Evolutionary conservation across 2,329 filamentous ascomycete genomes (phyloP).

Genomic region (Calonectria honghensis): DNA sequence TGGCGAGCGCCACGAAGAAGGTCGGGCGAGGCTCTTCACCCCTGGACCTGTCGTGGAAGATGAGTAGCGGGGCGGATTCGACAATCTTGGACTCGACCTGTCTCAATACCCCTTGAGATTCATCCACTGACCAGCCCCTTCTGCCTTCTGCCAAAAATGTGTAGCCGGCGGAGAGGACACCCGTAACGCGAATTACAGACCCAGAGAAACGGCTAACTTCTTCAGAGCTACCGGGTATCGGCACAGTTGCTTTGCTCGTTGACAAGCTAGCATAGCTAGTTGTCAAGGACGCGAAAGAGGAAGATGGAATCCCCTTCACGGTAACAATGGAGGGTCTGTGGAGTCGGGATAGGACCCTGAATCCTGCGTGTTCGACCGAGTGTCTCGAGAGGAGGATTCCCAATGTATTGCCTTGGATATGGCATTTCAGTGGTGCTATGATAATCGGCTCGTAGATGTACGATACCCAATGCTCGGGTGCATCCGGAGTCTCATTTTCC

Average conservation of each 20-base stretch:
- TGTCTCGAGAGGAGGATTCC: conserved; percentile 2
- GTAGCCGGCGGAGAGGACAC: not conserved
- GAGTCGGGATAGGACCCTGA: not conserved
- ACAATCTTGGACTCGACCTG: not conserved
- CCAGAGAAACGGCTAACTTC: not conserved
- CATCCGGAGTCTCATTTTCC: not conserved
- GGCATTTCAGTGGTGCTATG: not conserved
- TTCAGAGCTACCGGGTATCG: too few species aligned
- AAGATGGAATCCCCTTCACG: not conserved
- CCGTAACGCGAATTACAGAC: conserved; percentile 5
- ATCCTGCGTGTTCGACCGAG: not conserved
- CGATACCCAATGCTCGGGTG: not conserved
- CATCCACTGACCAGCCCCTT: not conserved
- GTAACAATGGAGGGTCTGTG: conserved; percentile 9
- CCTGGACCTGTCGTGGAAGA: not conserved
- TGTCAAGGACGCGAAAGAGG: not conserved
- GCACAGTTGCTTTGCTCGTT: not conserved
- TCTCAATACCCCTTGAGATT: not conserved
- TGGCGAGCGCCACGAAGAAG: not conserved
- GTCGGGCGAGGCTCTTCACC: not conserved
- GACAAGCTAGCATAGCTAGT: conserved; percentile 4
- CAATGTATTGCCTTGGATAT: not conserved
- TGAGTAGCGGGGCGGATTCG: not conserved
- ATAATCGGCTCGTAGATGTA: conserved; percentile 1
- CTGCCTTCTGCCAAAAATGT: not conserved